Percentiles rank a stretch among this genome's conserved stretches.
Evolutionary conservation across 441 rosid species (phyloP).

Genomic region (Jatropha multifida): DNA sequence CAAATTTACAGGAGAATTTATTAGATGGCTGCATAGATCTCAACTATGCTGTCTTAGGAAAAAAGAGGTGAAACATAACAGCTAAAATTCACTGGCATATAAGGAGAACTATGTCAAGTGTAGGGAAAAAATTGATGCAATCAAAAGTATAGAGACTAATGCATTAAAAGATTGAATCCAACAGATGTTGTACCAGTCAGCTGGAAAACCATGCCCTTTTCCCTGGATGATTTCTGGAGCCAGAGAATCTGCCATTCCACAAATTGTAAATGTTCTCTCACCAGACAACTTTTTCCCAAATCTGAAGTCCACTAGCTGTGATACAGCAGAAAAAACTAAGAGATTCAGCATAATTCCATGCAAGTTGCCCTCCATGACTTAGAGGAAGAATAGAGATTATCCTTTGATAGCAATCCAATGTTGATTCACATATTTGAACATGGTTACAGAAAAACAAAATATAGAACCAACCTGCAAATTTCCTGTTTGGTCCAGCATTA

Average conservation of each 20-base stretch:
- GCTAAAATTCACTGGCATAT: neutral
- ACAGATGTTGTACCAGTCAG: slow-evolving; percentile 65
- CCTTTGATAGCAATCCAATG: neutral
- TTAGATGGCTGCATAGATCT: neutral
- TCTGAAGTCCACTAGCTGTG: slow-evolving; percentile 87
- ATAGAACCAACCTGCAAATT: slow-evolving; percentile 59
- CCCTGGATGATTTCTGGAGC: slow-evolving; percentile 97
- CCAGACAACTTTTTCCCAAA: slow-evolving; percentile 71
- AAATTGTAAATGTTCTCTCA: slow-evolving; percentile 82
- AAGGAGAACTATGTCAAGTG: neutral
- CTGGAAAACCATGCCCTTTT: slow-evolving; percentile 80
- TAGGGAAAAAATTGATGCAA: neutral
- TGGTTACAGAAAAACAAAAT: slow-evolving; percentile 5
- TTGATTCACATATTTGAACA: slow-evolving; percentile 6
- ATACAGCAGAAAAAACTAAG: slow-evolving; percentile 18
- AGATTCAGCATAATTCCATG: neutral
- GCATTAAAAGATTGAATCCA: slow-evolving; percentile 9
- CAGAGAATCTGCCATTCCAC: slow-evolving; percentile 84
- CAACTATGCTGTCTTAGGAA: neutral
- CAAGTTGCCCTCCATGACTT: slow-evolving; percentile 9
- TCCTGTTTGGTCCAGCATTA: slow-evolving; percentile 88
- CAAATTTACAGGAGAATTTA: slow-evolving; percentile 19
- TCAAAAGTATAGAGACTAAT: neutral
- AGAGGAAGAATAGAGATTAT: neutral
- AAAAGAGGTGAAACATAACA: neutral